phyloP scores from a whole-genome alignment of 1,284 basidiomycete genomes.

The Moniliophthora roreri region DNA sequence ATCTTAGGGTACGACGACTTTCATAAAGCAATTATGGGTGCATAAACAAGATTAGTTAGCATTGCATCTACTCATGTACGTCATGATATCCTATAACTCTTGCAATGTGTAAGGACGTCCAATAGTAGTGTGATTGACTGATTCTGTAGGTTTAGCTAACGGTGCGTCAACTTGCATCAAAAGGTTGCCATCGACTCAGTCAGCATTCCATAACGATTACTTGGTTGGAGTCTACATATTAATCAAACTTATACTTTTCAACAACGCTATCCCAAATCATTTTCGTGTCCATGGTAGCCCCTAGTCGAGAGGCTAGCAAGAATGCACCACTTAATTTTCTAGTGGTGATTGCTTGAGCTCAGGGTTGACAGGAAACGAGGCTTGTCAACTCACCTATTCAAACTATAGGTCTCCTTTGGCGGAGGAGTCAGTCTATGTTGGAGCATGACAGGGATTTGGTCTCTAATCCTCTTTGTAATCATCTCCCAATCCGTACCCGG shows the following conservation, averaged over 20 bases:
- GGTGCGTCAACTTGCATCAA: too few relatives aligned
- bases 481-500: slow-evolving; percentile 61
- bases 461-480: slow-evolving; percentile 75
- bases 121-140: too few relatives aligned
- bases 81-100: neutral
- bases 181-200: too few relatives aligned
- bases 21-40: slow-evolving; percentile 12
- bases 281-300: slow-evolving; percentile 75
- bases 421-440: slow-evolving; percentile 88
- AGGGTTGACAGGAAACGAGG: neutral
- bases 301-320: slow-evolving; percentile 83
- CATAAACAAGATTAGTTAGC: too few relatives aligned
- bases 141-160: too few relatives aligned
- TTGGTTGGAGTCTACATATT: neutral
- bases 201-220: too few relatives aligned
- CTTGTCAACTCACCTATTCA: slow-evolving; percentile 71
- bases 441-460: slow-evolving; percentile 91
- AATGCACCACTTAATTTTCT: slow-evolving; percentile 95
- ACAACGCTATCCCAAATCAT: slow-evolving; percentile 73
- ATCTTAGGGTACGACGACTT: slow-evolving; percentile 24
- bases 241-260: slow-evolving; percentile 32
- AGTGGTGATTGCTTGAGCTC: slow-evolving; percentile 3
- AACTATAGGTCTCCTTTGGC: slow-evolving; percentile 90
- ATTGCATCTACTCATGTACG: too few relatives aligned
- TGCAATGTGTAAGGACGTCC: too few relatives aligned